These are phyloP conservation scores for Avena eriantha DNA, from an alignment of 176 grass and related monocot genomes.

Conservation along the genomic window DNA sequence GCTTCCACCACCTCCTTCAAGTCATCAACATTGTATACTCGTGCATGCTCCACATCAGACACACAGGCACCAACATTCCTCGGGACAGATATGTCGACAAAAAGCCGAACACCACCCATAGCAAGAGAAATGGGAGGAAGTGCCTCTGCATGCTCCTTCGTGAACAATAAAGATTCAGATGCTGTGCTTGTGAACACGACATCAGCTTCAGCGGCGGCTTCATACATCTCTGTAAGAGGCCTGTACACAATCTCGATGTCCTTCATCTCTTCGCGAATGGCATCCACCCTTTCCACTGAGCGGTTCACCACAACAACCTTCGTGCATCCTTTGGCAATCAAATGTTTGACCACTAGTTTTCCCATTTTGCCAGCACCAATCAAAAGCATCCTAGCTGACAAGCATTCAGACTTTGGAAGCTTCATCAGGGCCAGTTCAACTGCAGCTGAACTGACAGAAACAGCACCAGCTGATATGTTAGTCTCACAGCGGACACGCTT, in stretches of 20 bases:
- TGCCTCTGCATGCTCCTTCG: constrained; percentile 55
- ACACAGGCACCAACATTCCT: constrained; percentile 79
- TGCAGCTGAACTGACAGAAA: constrained; percentile 94
- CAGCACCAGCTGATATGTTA: constrained; percentile 86
- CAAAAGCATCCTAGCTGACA: constrained; percentile 78
- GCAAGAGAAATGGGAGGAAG: constrained; percentile 59
- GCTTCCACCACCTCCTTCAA: constrained; percentile 92
- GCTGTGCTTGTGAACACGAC: constrained; percentile 83
- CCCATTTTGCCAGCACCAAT: constrained; percentile 93
- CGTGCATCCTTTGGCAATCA: constrained; percentile 87
- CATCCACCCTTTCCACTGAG: constrained; percentile 83
- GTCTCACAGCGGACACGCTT: constrained; percentile 84
- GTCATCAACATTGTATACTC: constrained; percentile 85
- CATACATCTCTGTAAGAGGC: constrained; percentile 76
- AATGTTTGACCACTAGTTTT: constrained; percentile 89
- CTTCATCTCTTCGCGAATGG: constrained; percentile 74
- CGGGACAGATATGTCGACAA: constrained; percentile 87
- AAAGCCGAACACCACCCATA: constrained; percentile 64
- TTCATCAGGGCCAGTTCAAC: constrained; percentile 94
- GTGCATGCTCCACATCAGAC: constrained; percentile 45
- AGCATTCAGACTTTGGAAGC: constrained; percentile 60
- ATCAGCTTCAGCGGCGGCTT: constrained; percentile 72
- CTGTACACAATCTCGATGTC: constrained; percentile 83
- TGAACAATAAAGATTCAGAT: constrained; percentile 81
- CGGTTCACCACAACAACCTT: constrained; percentile 85